Base-by-base conservation (phyloP, 768 basidiomycete genomes). In the Melanogaster broomeanus region DNA sequence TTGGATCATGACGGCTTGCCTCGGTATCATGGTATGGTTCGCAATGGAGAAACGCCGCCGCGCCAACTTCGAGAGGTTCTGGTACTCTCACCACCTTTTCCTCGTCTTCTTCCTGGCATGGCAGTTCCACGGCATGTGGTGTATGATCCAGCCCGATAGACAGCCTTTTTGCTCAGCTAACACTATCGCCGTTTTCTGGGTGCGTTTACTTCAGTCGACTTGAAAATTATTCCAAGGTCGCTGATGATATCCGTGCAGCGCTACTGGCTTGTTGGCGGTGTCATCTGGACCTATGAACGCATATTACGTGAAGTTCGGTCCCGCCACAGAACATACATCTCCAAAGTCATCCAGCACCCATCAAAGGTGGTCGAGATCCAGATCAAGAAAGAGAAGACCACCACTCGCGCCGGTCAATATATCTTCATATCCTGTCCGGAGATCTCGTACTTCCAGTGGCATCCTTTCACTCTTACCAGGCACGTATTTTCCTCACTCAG, bases 121-220 rank as follows among this genome's bases (percentile, higher is more conserved):
- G 95, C 95, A 98, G 68, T 75, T 96, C 27, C 94, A 95, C 64
- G 93, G 93, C 48, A 88, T 95, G 89, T 95, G 92, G 82, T 94
- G 93, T 74, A 93, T 94, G 90, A 92, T 95, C 74, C 74, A 90
- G 71, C 93, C 94, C 22, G 93, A 97, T 70, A 78, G 89, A 48
- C 79, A 89, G 1, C 93, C 93, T 0, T 94, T 78, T 71, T 98
- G 95, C 72, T 90, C 89, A 4, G 88, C 69, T 69, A 88, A 88
- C 65, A 81, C 74, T 33, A 86, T 95, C 56, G 95, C 93, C 59
- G 92, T 96, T 54, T 98, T 98, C 76, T 98, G 96, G 95, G 91
- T 92, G 57, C 48, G 85, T 74, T 15, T 24, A 10, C 19, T 10
- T 16, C 44, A 31, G 31, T 33, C 40, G 22, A 27, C 38, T 42